Base-by-base conservation (phyloP, 768 basidiomycete species). In the Arthromyces matolae region DNA sequence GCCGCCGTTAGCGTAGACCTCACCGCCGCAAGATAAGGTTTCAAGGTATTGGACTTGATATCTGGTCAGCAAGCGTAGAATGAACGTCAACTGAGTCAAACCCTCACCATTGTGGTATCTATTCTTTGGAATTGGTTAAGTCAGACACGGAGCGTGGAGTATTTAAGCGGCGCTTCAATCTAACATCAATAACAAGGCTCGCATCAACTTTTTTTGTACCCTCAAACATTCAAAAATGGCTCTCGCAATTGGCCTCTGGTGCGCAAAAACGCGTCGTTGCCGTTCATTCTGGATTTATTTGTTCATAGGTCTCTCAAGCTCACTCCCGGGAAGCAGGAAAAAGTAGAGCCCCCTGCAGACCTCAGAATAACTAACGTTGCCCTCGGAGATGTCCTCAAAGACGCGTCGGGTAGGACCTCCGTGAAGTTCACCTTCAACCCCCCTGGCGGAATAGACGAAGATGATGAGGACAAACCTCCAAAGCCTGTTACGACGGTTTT, bases 1-100 rank as follows among this genome's bases (percentile, higher is more conserved):
- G 96, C 94, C 24, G 96, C 95, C n/a, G 95, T 98, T 41, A 99
- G 76, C 19, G 96, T 96, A 5, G 92, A 92, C 55, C 96, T 79
- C 47, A 99, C 96, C 16, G 93, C 93, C 19, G 91, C 88, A 45
- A 99, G 86, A 69, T 99, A 98, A 3, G 95, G 94, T 62, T 95
- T 80, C 37, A 98, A 77, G 5, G 90, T 88, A 75, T 97, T 96
- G 1, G 95, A 95, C 95, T 98, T 58, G 2, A 40, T 22, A 14
- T 12, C 25, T 22, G 39, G 20, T 60, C 34, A 55, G 44, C 28
- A 41, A 13, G 28, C 12, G 32, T 14, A 42, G 27, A 28, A 18
- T n/a, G 20, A 18, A 36, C 29, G 34, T 28, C n/a, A n/a, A 25
- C 37, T 38, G 16, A 32, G 57, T n/a, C n/a, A n/a, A n/a, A n/a